A percentile compares a stretch with the other conserved stretches of the same genome.
These are phyloP conservation scores for Thalassiosira oceanica DNA, from an alignment of 352 stramenopile species.

Conservation along the genomic window DNA sequence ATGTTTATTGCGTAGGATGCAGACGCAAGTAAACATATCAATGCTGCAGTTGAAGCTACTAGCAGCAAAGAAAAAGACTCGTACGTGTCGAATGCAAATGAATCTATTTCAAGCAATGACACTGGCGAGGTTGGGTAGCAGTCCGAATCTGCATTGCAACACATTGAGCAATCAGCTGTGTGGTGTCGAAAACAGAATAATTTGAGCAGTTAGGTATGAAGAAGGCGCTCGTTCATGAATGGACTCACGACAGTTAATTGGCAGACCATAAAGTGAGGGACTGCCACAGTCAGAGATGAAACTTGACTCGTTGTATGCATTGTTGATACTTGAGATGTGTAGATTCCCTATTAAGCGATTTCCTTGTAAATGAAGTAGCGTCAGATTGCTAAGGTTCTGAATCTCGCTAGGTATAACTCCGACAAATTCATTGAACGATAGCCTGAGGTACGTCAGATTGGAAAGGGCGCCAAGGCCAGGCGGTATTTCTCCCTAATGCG, in stretches of 20 bases:
- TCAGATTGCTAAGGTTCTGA: not conserved
- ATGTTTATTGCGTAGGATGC: too few species aligned
- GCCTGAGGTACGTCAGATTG: not conserved
- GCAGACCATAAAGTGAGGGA: not conserved
- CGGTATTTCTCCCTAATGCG: constrained; percentile 1
- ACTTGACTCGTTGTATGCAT: not conserved
- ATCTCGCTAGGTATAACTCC: constrained; percentile 10
- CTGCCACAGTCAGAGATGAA: constrained; percentile 3
- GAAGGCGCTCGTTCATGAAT: constrained; percentile 1
- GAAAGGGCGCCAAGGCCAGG: not conserved
- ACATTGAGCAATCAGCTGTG: not conserved
- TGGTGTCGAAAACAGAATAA: too few species aligned
- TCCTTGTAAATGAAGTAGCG: constrained; percentile 2
- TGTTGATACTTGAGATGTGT: not conserved
- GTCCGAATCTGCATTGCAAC: constrained; percentile 18
- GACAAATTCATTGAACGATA: constrained; percentile 1
- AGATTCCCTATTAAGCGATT: constrained; percentile 2
- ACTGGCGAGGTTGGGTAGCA: constrained; percentile 8
- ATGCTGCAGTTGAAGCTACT: too few species aligned
- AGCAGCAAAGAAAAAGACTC: too few species aligned
- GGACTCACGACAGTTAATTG: not conserved
- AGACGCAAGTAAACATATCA: too few species aligned
- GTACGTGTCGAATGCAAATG: too few species aligned
- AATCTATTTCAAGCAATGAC: too few species aligned
- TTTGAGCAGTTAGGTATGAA: not conserved